Base-by-base conservation (phyloP, 2,329 filamentous ascomycete genomes). In the Arthrobotrys sphaeroides region DNA sequence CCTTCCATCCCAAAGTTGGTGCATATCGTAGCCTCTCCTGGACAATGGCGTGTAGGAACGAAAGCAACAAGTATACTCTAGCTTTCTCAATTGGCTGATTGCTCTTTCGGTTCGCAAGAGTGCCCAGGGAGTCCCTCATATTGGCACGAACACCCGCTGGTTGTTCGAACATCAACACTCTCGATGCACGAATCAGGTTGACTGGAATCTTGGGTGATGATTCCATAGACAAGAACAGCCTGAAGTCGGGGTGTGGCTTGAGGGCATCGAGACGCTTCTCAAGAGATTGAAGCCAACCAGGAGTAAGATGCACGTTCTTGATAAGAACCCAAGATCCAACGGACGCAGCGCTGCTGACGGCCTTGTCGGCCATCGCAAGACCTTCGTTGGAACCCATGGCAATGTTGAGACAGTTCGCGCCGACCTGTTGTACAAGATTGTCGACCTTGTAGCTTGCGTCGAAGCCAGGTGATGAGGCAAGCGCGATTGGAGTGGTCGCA, bases 371-470 rank as follows among this genome's bases (percentile, higher is more conserved):
- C 77, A 90, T 95, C 70, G 94, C 90, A 16, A 96, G 86, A 81
- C 93, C 92, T 85, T 99, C 95, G 81, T 96, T 96, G 49, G 95
- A 98, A 81, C 95, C 95, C 95, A 99, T 99, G 80, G 96, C 96
- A 81, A 99, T 97, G 83, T 97, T 97, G 73, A 93, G 94, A 84
- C 95, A 99, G 65, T 88, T 90, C 60, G 92, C 90, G 73, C 89
- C 88, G 82, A 89, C 90, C 78, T 92, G 88, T 83, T 97, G 92
- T 28, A 98, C 96, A 64, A 99, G 86, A 76, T 90, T 93, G 82
- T 99, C 95, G 74, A 99, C 95, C 86, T 99, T 99, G 89, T 98
- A 99, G 82, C 93, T 97, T 64, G 96, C 96, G 83, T 99, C 95
- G 82, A 99, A 99, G 38, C 95, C 95, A 74, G 94, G 93, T 80